Conservation (phyloP, 108 stramenopile genomes). For the Fragilariopsis cylindrus region DNA sequence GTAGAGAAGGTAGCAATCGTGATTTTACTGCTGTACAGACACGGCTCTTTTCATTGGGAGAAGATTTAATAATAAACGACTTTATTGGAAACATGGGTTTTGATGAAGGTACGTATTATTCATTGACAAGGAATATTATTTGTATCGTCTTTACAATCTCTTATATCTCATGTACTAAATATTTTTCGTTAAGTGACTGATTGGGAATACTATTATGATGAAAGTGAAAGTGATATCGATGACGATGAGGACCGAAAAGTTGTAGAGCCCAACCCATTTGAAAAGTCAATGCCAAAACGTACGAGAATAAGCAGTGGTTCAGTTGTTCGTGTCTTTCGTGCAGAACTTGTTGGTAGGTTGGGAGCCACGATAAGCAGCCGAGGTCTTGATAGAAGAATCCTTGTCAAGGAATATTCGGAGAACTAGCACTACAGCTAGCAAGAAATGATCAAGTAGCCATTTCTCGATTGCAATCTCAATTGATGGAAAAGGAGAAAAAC, state of each 20-base stretch:
- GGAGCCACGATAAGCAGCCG: slow-evolving; percentile 47
- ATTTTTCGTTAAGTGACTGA: slow-evolving; percentile 61
- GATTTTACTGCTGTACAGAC: slow-evolving; percentile 51
- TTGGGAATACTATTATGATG: slow-evolving; percentile 68
- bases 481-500: slow-evolving; percentile 29
- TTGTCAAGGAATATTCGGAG: slow-evolving; percentile 77
- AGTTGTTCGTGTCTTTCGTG: slow-evolving; percentile 75
- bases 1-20: background rate
- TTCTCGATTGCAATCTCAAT: slow-evolving; percentile 55
- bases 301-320: slow-evolving; percentile 68
- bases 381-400: slow-evolving; percentile 68
- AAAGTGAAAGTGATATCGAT: slow-evolving; percentile 24
- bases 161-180: background rate
- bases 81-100: slow-evolving; percentile 75
- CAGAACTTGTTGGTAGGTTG: slow-evolving; percentile 58
- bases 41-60: slow-evolving; percentile 71
- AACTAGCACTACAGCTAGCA: slow-evolving; percentile 55
- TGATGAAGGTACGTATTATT: slow-evolving; percentile 24
- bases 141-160: no score
- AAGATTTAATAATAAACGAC: slow-evolving; percentile 59
- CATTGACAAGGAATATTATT: background rate
- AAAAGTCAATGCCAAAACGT: slow-evolving; percentile 61
- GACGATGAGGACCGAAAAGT: slow-evolving; percentile 40
- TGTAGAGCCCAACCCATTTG: slow-evolving; percentile 70
- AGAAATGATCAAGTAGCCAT: slow-evolving; percentile 46